These are phyloP conservation scores for Psidium guajava DNA, from an alignment of 345 rosid species.

Conservation along the genomic window DNA sequence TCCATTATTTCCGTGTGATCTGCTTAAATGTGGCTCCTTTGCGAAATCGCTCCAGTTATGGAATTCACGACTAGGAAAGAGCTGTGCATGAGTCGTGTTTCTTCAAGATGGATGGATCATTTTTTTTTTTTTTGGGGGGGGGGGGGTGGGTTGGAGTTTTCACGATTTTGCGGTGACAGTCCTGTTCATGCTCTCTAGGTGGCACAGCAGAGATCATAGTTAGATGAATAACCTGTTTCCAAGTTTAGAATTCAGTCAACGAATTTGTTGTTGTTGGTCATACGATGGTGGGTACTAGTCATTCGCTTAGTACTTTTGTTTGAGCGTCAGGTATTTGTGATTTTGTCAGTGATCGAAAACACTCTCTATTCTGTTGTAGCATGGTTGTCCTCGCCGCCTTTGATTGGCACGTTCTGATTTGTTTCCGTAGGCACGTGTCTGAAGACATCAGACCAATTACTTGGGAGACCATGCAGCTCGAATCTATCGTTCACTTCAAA, in stretches of 20 bases:
- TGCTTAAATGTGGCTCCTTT: background rate
- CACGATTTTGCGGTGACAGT: background rate
- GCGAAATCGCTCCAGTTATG: background rate
- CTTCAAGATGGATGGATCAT: background rate
- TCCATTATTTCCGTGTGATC: background rate
- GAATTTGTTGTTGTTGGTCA: background rate
- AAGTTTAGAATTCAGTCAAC: background rate
- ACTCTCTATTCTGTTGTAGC: background rate
- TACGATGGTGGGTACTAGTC: background rate
- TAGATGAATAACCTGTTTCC: background rate
- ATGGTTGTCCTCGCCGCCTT: background rate
- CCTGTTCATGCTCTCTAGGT: background rate
- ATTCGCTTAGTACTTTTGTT: background rate
- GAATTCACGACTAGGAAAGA: background rate
- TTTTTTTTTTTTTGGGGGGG: background rate
- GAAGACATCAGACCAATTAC: constrained; percentile 20
- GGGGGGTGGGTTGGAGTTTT: background rate
- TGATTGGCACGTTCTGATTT: background rate
- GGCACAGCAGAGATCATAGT: background rate
- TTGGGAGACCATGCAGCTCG: constrained; percentile 12
- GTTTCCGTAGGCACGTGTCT: constrained; percentile 23
- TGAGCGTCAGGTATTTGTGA: background rate
- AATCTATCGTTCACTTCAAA: constrained; percentile 39
- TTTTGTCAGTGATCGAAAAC: background rate
- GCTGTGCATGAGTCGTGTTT: background rate